Conservation (phyloP, 352 stramenopile species). For the Pythium phragmitis region DNA sequence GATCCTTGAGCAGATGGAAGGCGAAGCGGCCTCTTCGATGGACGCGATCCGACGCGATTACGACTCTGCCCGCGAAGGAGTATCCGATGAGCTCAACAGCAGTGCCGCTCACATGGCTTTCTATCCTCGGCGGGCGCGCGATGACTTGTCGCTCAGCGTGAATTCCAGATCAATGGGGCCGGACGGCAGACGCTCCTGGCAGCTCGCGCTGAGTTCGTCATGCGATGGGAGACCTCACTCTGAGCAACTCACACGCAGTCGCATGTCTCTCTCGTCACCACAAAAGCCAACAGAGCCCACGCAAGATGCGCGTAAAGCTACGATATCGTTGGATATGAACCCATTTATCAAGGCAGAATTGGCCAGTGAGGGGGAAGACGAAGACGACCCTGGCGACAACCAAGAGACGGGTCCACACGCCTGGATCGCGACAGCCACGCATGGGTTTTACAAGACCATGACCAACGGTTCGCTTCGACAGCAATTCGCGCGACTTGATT, state of each 20-base stretch:
- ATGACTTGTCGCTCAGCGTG: slow-evolving; percentile 16
- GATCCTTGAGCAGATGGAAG: slow-evolving; percentile 91
- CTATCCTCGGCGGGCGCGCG: neutral
- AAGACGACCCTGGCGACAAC: neutral
- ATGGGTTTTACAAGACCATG: neutral
- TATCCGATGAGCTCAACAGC: neutral
- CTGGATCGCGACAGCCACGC: neutral
- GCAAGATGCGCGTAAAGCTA: neutral
- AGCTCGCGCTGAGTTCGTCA: slow-evolving; percentile 15
- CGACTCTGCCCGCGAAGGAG: neutral
- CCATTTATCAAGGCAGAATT: slow-evolving; percentile 15
- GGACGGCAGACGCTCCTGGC: neutral
- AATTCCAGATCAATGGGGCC: neutral
- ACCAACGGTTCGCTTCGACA: slow-evolving; percentile 1
- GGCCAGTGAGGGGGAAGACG: slow-evolving; percentile 10
- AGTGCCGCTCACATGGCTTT: neutral
- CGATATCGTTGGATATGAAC: neutral
- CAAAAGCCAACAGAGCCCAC: slow-evolving; percentile 1
- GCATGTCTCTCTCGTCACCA: neutral
- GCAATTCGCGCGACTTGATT: slow-evolving; percentile 1
- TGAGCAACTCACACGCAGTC: slow-evolving; percentile 17
- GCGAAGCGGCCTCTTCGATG: slow-evolving; percentile 32
- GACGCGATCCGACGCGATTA: neutral
- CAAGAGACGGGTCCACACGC: neutral
- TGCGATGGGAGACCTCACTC: slow-evolving; percentile 17